Percentiles rank a stretch among this genome's conserved stretches.
Evolutionary conservation across 768 basidiomycete species (phyloP).

Genomic region (Termitomyces sp.): DNA sequence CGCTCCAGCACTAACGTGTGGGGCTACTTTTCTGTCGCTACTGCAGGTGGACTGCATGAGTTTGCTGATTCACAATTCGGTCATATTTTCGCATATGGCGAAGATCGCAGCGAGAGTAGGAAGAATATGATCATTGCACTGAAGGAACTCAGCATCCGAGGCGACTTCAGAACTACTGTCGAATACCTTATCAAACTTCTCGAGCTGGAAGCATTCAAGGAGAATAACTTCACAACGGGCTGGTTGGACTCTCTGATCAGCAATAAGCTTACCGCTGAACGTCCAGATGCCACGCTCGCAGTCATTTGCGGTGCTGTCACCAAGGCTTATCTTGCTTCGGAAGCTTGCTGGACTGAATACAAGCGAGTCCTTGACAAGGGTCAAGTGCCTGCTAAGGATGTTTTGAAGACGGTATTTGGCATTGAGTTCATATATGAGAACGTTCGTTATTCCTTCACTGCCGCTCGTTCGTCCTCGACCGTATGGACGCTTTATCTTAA

Average conservation of each 20-base stretch:
- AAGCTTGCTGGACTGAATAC: constrained; percentile 90
- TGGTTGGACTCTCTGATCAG: constrained; percentile 98
- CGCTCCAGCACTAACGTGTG: constrained; percentile 98
- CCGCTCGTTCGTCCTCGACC: constrained; percentile 82
- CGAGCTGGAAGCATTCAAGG: constrained; percentile 92
- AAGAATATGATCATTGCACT: constrained; percentile 99
- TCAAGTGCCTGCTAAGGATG: constrained; percentile 92
- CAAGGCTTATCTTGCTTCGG: constrained; percentile 88
- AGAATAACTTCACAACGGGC: constrained; percentile 97
- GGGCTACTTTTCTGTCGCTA: constrained; percentile 98
- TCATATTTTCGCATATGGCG: constrained; percentile 98
- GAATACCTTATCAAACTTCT: constrained; percentile 98
- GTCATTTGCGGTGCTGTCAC: constrained; percentile 96
- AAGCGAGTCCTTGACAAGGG: constrained; percentile 96
- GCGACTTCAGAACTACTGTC: constrained; percentile 97
- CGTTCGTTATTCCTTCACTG: constrained; percentile 91
- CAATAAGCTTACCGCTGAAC: constrained; percentile 94
- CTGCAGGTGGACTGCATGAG: constrained; percentile 95
- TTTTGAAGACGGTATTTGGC: constrained; percentile 93
- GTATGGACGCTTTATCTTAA: constrained; percentile 96
- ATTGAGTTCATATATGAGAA: constrained; percentile 98
- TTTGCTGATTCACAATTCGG: constrained; percentile 99
- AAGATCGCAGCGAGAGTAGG: constrained; percentile 89
- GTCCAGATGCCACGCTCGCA: constrained; percentile 88
- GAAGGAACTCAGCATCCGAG: constrained; percentile 97